Conservation (phyloP, 768 basidiomycete species). For the Russula earlei region DNA sequence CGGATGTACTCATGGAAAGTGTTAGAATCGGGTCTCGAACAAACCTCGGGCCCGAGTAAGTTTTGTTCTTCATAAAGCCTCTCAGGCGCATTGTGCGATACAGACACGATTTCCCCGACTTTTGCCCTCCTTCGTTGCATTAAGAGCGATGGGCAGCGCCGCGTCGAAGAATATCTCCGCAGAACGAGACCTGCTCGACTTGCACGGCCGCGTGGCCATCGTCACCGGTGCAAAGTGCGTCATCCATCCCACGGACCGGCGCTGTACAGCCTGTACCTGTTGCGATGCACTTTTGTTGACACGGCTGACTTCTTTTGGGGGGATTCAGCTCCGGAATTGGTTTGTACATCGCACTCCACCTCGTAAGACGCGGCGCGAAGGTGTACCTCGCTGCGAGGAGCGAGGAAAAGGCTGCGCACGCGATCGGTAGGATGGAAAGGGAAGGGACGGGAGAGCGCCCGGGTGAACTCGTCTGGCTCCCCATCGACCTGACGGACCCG, state of each 20-base stretch:
- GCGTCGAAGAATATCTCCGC: constrained; percentile 21
- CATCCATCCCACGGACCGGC: neutral
- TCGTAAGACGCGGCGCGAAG: constrained; percentile 36
- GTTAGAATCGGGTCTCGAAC: neutral
- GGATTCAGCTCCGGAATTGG: constrained; percentile 12
- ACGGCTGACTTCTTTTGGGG: neutral
- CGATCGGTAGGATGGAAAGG: constrained; percentile 28
- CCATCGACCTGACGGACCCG: constrained; percentile 34
- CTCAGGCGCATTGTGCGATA: too few species aligned
- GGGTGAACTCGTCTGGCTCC: constrained; percentile 30
- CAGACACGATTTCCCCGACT: neutral
- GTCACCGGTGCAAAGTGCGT: constrained; percentile 43
- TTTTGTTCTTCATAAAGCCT: neutral
- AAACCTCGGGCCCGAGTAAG: neutral
- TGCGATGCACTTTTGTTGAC: neutral
- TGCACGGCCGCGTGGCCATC: constrained; percentile 37
- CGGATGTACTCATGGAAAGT: neutral
- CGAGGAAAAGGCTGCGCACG: constrained; percentile 26
- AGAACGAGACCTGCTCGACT: constrained; percentile 35
- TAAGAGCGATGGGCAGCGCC: constrained; percentile 11
- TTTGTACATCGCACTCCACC: constrained; percentile 22
- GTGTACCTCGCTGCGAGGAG: constrained; percentile 31
- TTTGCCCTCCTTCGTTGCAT: neutral
- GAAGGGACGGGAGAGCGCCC: constrained; percentile 25
- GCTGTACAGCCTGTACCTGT: neutral